Percentiles rank a stretch among this genome's conserved stretches.
These are phyloP conservation scores for Solanum phureja DNA, from an alignment of 257 asterid genomes.

Conservation along the genomic window DNA sequence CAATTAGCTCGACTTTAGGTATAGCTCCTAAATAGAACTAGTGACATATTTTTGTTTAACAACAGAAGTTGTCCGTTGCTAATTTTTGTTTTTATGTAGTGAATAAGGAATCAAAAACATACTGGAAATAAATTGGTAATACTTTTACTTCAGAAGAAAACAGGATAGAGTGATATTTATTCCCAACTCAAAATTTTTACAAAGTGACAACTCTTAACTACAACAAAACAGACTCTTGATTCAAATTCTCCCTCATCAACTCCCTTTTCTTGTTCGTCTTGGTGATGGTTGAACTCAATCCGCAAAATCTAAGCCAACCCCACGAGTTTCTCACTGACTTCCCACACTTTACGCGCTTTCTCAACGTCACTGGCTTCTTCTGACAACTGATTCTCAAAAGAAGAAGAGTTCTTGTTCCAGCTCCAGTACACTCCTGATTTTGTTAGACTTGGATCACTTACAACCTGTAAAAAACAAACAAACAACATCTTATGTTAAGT, in stretches of 20 bases:
- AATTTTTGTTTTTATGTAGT: background rate
- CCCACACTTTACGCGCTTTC: constrained; percentile 88
- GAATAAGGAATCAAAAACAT: background rate
- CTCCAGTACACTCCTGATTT: constrained; percentile 99
- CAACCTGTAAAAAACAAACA: constrained; percentile 37
- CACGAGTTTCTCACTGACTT: constrained; percentile 74
- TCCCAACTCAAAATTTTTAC: background rate
- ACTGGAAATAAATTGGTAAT: background rate
- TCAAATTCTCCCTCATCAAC: background rate
- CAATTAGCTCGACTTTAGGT: no score
- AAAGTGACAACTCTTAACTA: background rate
- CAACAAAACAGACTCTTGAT: background rate
- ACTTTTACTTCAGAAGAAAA: background rate
- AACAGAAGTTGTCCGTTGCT: background rate
- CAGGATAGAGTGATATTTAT: background rate
- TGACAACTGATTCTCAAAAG: constrained; percentile 83
- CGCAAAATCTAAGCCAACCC: constrained; percentile 40
- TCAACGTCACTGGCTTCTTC: constrained; percentile 73
- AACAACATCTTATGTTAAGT: background rate
- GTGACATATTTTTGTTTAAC: background rate
- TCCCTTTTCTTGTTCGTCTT: background rate
- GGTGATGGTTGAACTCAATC: background rate
- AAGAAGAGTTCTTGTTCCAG: constrained; percentile 91
- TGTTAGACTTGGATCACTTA: constrained; percentile 83
- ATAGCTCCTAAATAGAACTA: background rate